These are phyloP conservation scores for Lagenidium giganteum DNA, from an alignment of 352 stramenopile species.

Conservation along the genomic window DNA sequence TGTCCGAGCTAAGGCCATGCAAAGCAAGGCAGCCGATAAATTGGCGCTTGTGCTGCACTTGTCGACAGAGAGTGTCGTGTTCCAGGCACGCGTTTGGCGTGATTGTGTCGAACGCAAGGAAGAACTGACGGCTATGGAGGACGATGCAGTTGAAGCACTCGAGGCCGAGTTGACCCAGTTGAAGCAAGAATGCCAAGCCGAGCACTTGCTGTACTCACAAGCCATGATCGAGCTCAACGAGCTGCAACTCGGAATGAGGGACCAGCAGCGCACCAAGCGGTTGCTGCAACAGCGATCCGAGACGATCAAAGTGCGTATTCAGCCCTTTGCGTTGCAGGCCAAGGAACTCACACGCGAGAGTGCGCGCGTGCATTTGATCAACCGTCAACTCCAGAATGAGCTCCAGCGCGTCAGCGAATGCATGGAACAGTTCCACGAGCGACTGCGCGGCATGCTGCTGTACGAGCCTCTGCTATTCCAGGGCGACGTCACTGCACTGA, in stretches of 20 bases:
- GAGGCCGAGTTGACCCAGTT: constrained; percentile 48
- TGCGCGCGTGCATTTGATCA: constrained; percentile 35
- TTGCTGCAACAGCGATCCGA: constrained; percentile 17
- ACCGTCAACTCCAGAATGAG: constrained; percentile 52
- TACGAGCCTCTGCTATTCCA: constrained; percentile 53
- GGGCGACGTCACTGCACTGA: constrained; percentile 34
- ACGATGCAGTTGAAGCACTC: constrained; percentile 24
- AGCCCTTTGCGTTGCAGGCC: constrained; percentile 54
- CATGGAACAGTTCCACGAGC: constrained; percentile 30
- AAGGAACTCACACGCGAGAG: constrained; percentile 54
- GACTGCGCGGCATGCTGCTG: constrained; percentile 34
- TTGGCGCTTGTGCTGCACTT: constrained; percentile 21
- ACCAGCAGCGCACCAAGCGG: constrained; percentile 24
- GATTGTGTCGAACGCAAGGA: constrained; percentile 51
- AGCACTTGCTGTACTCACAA: constrained; percentile 30
- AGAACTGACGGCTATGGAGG: constrained; percentile 33
- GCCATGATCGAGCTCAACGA: constrained; percentile 28
- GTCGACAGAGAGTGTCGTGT: constrained; percentile 39
- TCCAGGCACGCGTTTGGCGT: constrained; percentile 65
- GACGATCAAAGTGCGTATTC: constrained; percentile 43
- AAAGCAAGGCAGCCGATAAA: constrained; percentile 25
- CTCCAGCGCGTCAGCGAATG: constrained; percentile 28
- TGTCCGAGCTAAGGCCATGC: constrained; percentile 13
- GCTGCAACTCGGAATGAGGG: constrained; percentile 28
- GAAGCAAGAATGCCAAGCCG: constrained; percentile 31